These are phyloP conservation scores for Tylopilus balloui DNA, from an alignment of 768 basidiomycete species.

Conservation along the genomic window DNA sequence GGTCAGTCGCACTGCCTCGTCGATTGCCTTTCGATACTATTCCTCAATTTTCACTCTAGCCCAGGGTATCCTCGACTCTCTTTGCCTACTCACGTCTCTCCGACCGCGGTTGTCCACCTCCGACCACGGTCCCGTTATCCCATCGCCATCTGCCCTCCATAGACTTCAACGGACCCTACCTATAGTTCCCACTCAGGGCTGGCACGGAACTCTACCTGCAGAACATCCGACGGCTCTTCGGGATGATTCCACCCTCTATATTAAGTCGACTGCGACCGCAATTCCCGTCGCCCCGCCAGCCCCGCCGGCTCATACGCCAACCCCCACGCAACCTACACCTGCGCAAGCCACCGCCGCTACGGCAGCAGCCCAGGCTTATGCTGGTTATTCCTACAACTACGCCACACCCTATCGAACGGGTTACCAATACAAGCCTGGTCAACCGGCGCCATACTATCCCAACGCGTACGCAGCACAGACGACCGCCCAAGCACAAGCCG, in stretches of 20 bases:
- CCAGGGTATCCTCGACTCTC: slow-evolving; percentile 65
- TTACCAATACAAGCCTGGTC: slow-evolving; percentile 38
- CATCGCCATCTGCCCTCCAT: slow-evolving; percentile 60
- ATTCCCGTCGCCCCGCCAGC: slow-evolving; percentile 33
- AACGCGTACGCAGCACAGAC: slow-evolving; percentile 25
- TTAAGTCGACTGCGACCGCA: slow-evolving; percentile 42
- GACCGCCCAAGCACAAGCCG: slow-evolving; percentile 24
- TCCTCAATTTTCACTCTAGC: slow-evolving; percentile 42
- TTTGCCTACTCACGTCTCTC: slow-evolving; percentile 62
- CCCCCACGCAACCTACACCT: slow-evolving; percentile 25
- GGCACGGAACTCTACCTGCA: slow-evolving; percentile 69
- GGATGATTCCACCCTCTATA: slow-evolving; percentile 71
- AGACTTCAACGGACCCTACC: slow-evolving; percentile 70
- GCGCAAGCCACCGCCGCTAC: slow-evolving; percentile 20
- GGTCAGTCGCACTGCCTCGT: slow-evolving; percentile 44
- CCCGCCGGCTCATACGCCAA: slow-evolving; percentile 33
- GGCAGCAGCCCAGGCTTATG: slow-evolving; percentile 27
- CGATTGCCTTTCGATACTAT: slow-evolving; percentile 2
- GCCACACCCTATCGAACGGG: slow-evolving; percentile 30
- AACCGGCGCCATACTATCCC: slow-evolving; percentile 32
- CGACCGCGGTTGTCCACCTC: slow-evolving; percentile 56
- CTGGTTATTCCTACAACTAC: slow-evolving; percentile 36
- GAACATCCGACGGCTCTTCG: slow-evolving; percentile 56
- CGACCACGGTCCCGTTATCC: slow-evolving; percentile 47
- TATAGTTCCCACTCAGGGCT: slow-evolving; percentile 53